Conservation (phyloP, 352 stramenopile species). For the Heterotrichella gracilis region DNA sequence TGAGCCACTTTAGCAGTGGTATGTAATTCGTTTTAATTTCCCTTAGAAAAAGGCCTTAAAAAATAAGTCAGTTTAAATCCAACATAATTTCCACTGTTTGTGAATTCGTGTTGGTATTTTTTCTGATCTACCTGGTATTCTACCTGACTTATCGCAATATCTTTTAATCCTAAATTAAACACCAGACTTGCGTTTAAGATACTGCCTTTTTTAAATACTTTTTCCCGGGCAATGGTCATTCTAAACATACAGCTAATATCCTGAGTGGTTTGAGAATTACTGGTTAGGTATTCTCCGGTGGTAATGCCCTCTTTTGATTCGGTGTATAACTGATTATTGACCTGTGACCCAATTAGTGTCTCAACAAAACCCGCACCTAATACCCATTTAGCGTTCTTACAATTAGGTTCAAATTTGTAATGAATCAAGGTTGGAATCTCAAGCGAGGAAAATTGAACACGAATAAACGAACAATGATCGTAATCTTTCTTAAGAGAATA, state of each 20-base stretch:
- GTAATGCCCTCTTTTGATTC: not conserved
- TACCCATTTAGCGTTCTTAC: not conserved
- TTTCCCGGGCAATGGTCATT: not conserved
- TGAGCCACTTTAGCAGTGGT: not conserved
- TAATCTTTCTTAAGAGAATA: not conserved
- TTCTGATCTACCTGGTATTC: not conserved
- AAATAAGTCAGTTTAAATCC: not conserved
- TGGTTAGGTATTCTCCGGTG: not conserved
- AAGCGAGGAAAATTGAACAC: not conserved
- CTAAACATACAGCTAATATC: not conserved
- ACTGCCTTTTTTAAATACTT: not conserved
- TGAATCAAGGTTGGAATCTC: not conserved
- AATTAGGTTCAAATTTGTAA: not conserved
- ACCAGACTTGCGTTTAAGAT: not conserved
- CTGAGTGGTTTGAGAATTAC: not conserved
- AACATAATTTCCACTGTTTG: not conserved
- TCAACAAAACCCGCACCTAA: not conserved
- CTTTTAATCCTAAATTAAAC: not conserved
- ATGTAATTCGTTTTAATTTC: too few species aligned
- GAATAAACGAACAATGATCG: not conserved
- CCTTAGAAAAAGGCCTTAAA: conserved; percentile 7
- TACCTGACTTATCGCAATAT: not conserved
- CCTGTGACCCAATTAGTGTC: not conserved
- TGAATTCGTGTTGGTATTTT: not conserved
- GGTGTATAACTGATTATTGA: not conserved